Conservation (phyloP, 148 eudicot genomes). For the Chenopodium album region DNA sequence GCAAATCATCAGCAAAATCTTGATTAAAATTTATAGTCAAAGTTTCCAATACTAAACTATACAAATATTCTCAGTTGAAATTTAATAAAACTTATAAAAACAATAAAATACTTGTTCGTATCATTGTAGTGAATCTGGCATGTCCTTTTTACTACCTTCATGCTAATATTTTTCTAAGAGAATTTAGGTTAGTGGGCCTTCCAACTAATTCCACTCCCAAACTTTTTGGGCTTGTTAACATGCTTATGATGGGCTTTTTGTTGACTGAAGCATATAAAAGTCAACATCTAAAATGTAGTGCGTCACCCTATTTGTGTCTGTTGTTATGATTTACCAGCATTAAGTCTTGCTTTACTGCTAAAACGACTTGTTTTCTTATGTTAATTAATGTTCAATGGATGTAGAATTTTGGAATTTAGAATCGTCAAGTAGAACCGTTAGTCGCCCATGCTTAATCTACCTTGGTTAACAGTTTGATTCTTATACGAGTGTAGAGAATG, state of each 20-base stretch:
- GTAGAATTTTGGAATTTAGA: not conserved
- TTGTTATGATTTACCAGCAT: not conserved
- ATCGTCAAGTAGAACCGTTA: not conserved
- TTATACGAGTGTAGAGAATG: not conserved
- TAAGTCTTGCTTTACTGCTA: constrained; percentile 6
- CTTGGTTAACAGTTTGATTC: not conserved
- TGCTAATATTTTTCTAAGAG: not conserved
- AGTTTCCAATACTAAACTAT: not conserved
- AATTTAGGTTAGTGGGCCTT: constrained; percentile 3
- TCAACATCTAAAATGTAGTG: not conserved
- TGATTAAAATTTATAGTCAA: not conserved
- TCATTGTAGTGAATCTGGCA: constrained; percentile 6
- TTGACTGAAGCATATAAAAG: constrained; percentile 17
- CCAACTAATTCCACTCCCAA: constrained; percentile 11
- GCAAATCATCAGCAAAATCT: not conserved
- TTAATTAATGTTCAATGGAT: not conserved
- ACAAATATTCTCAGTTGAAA: not conserved
- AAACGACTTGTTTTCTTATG: not conserved
- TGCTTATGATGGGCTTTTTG: constrained; percentile 13
- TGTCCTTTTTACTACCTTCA: not conserved
- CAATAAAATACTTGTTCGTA: not conserved
- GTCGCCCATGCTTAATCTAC: not conserved
- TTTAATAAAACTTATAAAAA: not conserved
- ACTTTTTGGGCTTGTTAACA: constrained; percentile 23
- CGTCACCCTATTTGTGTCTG: not conserved